Percentiles rank a stretch among this genome's conserved stretches.
Conservation (phyloP, 805 yeast genomes). For the Yamadazyma philogaea region DNA sequence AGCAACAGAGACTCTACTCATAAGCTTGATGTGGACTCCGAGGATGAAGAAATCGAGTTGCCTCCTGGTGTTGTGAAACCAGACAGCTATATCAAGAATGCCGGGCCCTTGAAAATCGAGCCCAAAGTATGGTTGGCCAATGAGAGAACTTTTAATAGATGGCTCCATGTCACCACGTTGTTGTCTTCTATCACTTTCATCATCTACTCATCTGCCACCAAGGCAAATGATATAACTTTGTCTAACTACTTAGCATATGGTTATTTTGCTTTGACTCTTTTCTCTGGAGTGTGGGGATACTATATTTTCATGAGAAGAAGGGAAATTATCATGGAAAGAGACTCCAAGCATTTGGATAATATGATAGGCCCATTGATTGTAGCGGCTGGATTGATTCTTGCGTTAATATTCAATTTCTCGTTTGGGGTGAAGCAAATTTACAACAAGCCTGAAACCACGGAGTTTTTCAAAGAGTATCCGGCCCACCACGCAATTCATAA, state of each 20-base stretch:
- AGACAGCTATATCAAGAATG: slow-evolving; percentile 70
- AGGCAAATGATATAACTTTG: slow-evolving; percentile 58
- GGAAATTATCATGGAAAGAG: slow-evolving; percentile 70
- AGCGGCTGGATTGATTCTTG: slow-evolving; percentile 62
- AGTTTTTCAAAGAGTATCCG: slow-evolving; percentile 31
- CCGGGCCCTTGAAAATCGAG: slow-evolving; percentile 91
- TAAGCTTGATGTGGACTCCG: slow-evolving; percentile 69
- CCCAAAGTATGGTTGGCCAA: slow-evolving; percentile 98
- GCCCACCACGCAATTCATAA: slow-evolving; percentile 35
- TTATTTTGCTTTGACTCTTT: slow-evolving; percentile 77
- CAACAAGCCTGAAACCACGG: slow-evolving; percentile 20
- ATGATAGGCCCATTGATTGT: slow-evolving; percentile 85
- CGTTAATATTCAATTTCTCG: slow-evolving; percentile 68
- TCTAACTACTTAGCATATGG: slow-evolving; percentile 73
- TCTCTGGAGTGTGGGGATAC: slow-evolving; percentile 89
- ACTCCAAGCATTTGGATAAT: slow-evolving; percentile 85
- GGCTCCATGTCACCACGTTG: slow-evolving; percentile 88
- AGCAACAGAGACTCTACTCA: slow-evolving; percentile 16
- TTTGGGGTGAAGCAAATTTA: slow-evolving; percentile 46
- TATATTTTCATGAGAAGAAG: slow-evolving; percentile 69
- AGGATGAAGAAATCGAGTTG: slow-evolving; percentile 73
- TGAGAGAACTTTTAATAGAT: slow-evolving; percentile 93
- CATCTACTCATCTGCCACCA: slow-evolving; percentile 69
- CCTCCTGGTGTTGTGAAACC: slow-evolving; percentile 93
- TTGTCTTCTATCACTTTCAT: slow-evolving; percentile 83